Evolutionary conservation across 495 filamentous ascomycete species (phyloP).

Genomic region (Tuber magnatum): DNA sequence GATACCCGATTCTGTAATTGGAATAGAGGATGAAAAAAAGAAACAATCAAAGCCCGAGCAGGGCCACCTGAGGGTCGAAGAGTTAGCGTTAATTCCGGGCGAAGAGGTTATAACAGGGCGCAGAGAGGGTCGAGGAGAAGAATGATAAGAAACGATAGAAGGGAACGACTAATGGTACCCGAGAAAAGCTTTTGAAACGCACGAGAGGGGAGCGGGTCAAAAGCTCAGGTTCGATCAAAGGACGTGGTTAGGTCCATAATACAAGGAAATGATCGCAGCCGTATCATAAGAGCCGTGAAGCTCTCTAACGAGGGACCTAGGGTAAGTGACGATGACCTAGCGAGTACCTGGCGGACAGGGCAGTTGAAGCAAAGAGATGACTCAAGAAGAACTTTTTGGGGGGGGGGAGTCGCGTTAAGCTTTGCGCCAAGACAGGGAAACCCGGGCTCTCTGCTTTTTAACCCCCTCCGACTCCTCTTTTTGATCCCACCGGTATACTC

Average conservation of each 20-base stretch:
- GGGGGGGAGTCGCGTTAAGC: slow-evolving; percentile 34
- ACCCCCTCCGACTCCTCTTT: slow-evolving; percentile 1
- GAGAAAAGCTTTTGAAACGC: neutral
- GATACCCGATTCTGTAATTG: slow-evolving; percentile 16
- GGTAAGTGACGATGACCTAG: neutral
- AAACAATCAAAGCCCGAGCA: slow-evolving; percentile 9
- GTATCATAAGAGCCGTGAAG: neutral
- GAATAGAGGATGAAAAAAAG: slow-evolving; percentile 17
- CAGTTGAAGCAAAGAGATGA: neutral
- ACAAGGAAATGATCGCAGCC: neutral
- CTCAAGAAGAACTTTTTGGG: slow-evolving; percentile 30
- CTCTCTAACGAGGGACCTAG: neutral
- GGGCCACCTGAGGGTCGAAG: neutral
- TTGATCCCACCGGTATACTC: neutral
- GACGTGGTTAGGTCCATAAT: neutral
- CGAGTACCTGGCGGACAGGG: neutral
- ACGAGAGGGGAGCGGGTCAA: slow-evolving; percentile 2
- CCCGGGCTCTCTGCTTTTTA: slow-evolving; percentile 7
- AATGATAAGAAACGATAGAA: neutral
- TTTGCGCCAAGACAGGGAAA: slow-evolving; percentile 28
- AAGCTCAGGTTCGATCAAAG: slow-evolving; percentile 2
- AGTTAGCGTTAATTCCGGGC: neutral
- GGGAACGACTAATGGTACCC: neutral
- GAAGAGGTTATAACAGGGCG: neutral
- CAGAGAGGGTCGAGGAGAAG: neutral